Conservation (phyloP, 2,329 filamentous ascomycete species). For the Colletotrichum aenigma region DNA sequence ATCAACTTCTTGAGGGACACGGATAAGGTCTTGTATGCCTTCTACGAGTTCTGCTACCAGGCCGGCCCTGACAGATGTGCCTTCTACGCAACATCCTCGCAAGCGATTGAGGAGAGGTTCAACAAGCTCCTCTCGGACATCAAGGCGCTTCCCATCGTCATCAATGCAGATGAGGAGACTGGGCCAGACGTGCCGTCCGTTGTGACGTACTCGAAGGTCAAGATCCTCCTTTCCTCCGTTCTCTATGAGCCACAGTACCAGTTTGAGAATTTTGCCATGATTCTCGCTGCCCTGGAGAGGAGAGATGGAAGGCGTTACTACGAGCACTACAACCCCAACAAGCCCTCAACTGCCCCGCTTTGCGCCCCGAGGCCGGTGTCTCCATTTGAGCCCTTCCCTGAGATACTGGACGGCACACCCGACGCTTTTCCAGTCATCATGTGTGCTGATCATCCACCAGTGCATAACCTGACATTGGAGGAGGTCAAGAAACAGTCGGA, state of each 20-base stretch:
- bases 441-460: constrained; percentile 45
- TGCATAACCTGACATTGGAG: constrained; percentile 31
- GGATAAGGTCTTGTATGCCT: constrained; percentile 56
- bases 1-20: constrained; percentile 56
- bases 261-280: constrained; percentile 46
- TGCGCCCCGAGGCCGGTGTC: constrained; percentile 34
- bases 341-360: constrained; percentile 22
- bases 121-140: constrained; percentile 43
- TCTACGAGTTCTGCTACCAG: constrained; percentile 57
- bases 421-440: constrained; percentile 51
- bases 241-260: constrained; percentile 49
- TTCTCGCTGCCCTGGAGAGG: constrained; percentile 46
- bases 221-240: constrained; percentile 43
- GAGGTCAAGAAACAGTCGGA: constrained; percentile 38
- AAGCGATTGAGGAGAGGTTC: constrained; percentile 43
- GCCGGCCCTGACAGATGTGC: constrained; percentile 53
- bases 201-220: constrained; percentile 54
- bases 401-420: constrained; percentile 34
- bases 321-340: constrained; percentile 23
- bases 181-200: constrained; percentile 49
- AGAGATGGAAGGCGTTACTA: constrained; percentile 51
- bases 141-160: constrained; percentile 46
- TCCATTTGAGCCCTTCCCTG: constrained; percentile 32
- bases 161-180: constrained; percentile 30
- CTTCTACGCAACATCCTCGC: constrained; percentile 41